Evolutionary conservation across 257 asterid species (phyloP).

Genomic region (Jaltomata sinuosa): DNA sequence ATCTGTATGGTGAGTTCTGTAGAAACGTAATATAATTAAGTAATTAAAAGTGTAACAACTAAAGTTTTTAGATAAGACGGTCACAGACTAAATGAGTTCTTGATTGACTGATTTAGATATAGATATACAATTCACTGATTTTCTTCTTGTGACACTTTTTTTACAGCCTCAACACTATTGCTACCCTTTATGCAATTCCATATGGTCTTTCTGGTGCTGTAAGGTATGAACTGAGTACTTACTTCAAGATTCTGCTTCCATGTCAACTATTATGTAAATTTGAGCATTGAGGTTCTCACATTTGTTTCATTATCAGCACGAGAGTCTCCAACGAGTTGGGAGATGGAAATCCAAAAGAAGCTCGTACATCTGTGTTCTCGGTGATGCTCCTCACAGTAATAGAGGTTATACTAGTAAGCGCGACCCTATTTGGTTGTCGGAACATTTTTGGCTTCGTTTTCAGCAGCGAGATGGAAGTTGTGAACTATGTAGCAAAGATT

Average conservation of each 20-base stretch:
- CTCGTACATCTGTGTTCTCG: conserved; percentile 40
- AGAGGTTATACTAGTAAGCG: conserved; percentile 28
- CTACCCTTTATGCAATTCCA: conserved; percentile 60
- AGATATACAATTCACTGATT: background rate
- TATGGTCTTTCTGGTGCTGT: conserved; percentile 64
- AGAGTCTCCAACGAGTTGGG: conserved; percentile 42
- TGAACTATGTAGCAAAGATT: conserved; percentile 46
- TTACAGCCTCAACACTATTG: conserved; percentile 42
- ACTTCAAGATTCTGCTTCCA: background rate
- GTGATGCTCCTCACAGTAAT: conserved; percentile 44
- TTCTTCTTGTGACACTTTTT: background rate
- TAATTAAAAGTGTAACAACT: background rate
- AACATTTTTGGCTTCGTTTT: conserved; percentile 57
- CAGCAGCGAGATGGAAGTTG: conserved; percentile 68
- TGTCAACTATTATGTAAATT: background rate
- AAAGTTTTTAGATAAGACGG: background rate
- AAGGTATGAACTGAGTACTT: conserved; percentile 31
- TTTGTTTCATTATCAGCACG: conserved; percentile 34
- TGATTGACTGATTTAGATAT: background rate
- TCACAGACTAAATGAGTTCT: background rate
- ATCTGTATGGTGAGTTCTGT: conserved; percentile 57
- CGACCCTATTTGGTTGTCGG: conserved; percentile 41
- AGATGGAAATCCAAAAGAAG: conserved; percentile 34
- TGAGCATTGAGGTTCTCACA: background rate
- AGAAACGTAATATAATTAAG: background rate